Conservation (phyloP, 208 protist genomes). For the Porcisia hertigi region DNA sequence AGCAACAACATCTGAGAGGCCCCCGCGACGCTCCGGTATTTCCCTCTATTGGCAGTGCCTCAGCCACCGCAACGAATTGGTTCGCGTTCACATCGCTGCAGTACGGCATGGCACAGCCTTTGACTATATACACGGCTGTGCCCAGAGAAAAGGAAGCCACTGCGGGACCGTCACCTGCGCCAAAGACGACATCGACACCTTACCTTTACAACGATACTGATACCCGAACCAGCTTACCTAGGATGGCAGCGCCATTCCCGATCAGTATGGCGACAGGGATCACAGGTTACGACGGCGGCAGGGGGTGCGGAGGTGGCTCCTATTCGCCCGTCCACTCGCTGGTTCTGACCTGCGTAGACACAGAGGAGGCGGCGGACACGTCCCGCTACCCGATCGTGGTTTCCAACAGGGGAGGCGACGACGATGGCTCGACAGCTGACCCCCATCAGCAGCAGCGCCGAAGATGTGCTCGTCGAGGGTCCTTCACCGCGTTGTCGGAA, state of each 20-base stretch:
- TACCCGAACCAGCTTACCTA: conserved; percentile 43
- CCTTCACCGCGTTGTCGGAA: neutral
- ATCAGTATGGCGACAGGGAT: neutral
- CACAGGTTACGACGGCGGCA: neutral
- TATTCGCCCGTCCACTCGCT: conserved; percentile 6
- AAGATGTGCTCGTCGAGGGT: neutral
- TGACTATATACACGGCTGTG: conserved; percentile 28
- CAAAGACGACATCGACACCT: neutral
- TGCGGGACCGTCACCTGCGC: neutral
- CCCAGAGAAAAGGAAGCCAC: conserved; percentile 7
- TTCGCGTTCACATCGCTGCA: conserved; percentile 43
- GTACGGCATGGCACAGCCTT: conserved; percentile 45
- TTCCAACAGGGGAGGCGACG: conserved; percentile 2
- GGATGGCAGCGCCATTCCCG: conserved; percentile 2
- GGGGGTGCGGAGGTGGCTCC: neutral
- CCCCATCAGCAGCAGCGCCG: neutral
- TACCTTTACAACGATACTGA: conserved; percentile 15
- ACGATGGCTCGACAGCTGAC: neutral
- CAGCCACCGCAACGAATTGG: conserved; percentile 18
- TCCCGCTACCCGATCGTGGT: conserved; percentile 28
- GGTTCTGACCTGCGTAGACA: conserved; percentile 18
- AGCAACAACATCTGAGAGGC: neutral
- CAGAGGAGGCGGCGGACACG: conserved; percentile 28
- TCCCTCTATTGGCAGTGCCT: neutral
- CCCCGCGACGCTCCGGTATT: neutral